A percentile compares a stretch with the other conserved stretches of the same genome.
Conservation (phyloP, 2,329 filamentous ascomycete genomes). For the Epichloe sibirici region DNA sequence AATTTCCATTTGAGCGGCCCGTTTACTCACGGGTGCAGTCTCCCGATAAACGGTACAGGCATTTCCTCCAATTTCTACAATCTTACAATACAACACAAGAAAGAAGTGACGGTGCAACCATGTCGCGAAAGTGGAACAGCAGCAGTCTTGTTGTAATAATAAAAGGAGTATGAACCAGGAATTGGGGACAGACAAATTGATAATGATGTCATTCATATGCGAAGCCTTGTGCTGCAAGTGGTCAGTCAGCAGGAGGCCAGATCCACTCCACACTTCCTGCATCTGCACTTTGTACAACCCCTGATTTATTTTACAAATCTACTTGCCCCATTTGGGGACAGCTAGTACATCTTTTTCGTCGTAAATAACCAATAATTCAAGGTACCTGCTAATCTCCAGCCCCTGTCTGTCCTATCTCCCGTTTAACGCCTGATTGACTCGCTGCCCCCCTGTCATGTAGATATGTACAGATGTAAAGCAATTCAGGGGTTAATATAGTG, state of each 20-base stretch:
- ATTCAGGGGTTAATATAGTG: too few species aligned
- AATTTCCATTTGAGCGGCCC: neutral
- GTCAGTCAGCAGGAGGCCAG: neutral
- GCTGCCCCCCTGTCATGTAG: too few species aligned
- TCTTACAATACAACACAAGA: neutral
- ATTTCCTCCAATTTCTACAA: slow-evolving; percentile 20
- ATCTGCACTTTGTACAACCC: too few species aligned
- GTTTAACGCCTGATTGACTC: too few species aligned
- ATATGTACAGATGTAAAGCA: too few species aligned
- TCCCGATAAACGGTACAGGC: slow-evolving; percentile 41
- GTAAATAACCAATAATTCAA: too few species aligned
- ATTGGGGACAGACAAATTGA: neutral
- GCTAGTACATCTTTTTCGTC: too few species aligned
- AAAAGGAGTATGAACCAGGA: neutral
- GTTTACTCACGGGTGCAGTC: slow-evolving; percentile 35
- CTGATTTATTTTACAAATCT: too few species aligned
- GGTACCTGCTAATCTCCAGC: too few species aligned
- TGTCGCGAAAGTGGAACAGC: neutral
- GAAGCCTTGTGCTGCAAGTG: neutral
- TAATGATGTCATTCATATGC: slow-evolving; percentile 9
- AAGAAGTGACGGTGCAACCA: neutral
- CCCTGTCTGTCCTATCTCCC: too few species aligned
- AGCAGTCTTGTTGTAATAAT: neutral
- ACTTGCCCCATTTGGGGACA: too few species aligned
- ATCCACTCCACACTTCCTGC: neutral